Evolutionary conservation across 1,139 yeast genomes (phyloP).

Genomic region (Protomyces macrosporus): DNA sequence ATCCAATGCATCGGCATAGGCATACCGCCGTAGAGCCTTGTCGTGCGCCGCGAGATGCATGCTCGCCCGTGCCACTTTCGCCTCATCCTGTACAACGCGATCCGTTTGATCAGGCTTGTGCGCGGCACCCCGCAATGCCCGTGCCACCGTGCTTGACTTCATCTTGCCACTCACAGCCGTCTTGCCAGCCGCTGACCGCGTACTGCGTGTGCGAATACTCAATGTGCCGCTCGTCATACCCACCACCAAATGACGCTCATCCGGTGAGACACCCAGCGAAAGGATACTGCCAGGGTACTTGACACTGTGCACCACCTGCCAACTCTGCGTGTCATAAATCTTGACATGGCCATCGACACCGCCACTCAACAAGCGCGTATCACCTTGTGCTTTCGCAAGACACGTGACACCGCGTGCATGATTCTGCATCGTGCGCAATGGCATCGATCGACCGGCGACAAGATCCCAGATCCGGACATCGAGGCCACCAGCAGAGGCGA

Average conservation of each 20-base stretch:
- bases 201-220: conserved; percentile 79
- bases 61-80: conserved; percentile 33
- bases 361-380: conserved; percentile 79
- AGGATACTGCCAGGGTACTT: conserved; percentile 28
- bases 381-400: conserved; percentile 49
- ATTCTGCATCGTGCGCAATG: conserved; percentile 55
- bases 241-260: conserved; percentile 84
- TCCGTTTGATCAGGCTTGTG: conserved; percentile 79
- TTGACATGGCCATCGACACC: conserved; percentile 96
- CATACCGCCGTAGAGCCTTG: conserved; percentile 73
- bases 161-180: conserved; percentile 39
- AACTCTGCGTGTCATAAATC: conserved; percentile 74
- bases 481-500: conserved; percentile 81
- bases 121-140: conserved; percentile 87
- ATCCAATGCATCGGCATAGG: conserved; percentile 90
- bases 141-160: conserved; percentile 48
- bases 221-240: conserved; percentile 87
- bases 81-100: conserved; percentile 49
- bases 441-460: conserved; percentile 51
- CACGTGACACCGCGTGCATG: conserved; percentile 93
- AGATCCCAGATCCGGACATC: conserved; percentile 88
- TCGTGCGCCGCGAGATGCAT: conserved; percentile 76
- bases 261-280: conserved; percentile 46
- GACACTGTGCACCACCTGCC: conserved; percentile 83
- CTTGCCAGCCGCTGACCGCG: conserved; percentile 47